Base-by-base conservation (phyloP, 768 basidiomycete genomes). In the Mycena polygramma region DNA sequence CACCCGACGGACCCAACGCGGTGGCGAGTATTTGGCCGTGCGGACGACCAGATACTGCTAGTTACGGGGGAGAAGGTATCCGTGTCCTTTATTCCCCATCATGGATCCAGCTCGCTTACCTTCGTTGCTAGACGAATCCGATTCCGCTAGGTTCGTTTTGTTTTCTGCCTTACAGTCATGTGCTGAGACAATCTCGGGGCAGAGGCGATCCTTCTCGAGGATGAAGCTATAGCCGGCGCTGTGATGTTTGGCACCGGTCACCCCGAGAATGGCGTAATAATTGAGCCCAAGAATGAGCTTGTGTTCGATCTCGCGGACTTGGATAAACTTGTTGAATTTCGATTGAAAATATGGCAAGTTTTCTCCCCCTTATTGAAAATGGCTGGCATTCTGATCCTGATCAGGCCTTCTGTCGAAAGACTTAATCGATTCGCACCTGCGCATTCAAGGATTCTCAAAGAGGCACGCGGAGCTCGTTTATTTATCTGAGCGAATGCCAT, bases 41-140 rank as follows among this genome's bases (percentile, higher is more conserved):
- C 73, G 20, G 84, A 85, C 63, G 84, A 85, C 57, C 84, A 84
- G 69, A 81, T 85, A 54, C 79, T 81, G 75, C 74, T 79, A 13
- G 76, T 73, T 24, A 81, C 79, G 1, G 82, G 82, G 7, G 82
- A 83, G 63, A 83, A 81, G 78, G 80, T 81, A 35, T 7, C 67
- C 45, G 8, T 63, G 7, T 35, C 15, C 14, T 13, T 30, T 2
- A 11, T 13, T 54, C 52, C 24, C 8, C 10, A 35, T 7, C 1
- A 54, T 30, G 30, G 30, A 46, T 46, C 20, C 20, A 46, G 20
- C 45, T 54, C 52, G 3, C 10, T 54, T 54, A 11, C 15, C 4
- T 35, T 13, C 11, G 14, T 19, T 22, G 19, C 2, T 19, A 54
- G 52, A 35, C 30, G 22, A 54, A 54, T 19, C 52, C 52, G 14